A percentile compares a stretch with the other conserved stretches of the same genome.
These are phyloP conservation scores for Phylloporus rhodoxanthus DNA, from an alignment of 768 basidiomycete species.

Conservation along the genomic window DNA sequence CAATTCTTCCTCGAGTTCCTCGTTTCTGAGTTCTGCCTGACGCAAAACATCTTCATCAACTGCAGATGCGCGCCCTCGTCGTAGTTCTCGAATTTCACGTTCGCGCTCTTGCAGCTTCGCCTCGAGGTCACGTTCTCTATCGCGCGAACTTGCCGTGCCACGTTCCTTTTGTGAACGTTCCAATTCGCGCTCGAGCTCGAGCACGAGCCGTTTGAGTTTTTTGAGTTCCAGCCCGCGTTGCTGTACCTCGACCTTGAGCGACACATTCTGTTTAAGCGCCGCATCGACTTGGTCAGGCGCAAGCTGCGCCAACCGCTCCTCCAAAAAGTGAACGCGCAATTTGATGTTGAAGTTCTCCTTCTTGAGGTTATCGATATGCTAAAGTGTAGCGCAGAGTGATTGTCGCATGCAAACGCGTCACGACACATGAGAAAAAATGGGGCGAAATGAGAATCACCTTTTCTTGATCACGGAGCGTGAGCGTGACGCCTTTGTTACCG, in stretches of 20 bases:
- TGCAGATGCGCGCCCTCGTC: constrained; percentile 40
- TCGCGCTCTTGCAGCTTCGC: constrained; percentile 70
- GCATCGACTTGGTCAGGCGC: constrained; percentile 91
- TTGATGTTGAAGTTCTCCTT: constrained; percentile 98
- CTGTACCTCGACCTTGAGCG: constrained; percentile 88
- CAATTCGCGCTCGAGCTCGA: constrained; percentile 77
- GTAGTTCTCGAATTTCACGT: constrained; percentile 59
- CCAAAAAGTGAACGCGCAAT: constrained; percentile 90
- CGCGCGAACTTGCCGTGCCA: constrained; percentile 34
- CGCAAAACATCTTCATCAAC: constrained; percentile 48
- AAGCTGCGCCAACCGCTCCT: constrained; percentile 84
- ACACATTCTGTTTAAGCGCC: constrained; percentile 87
- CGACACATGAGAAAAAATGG: neutral
- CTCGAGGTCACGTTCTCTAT: constrained; percentile 71
- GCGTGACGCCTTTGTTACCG: constrained; percentile 35
- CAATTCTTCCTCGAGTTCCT: constrained; percentile 67
- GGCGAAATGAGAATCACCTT: constrained; percentile 49
- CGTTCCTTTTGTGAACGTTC: constrained; percentile 58
- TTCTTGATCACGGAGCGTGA: constrained; percentile 93
- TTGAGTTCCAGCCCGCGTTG: constrained; percentile 87
- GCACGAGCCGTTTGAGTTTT: constrained; percentile 82
- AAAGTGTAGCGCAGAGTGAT: neutral
- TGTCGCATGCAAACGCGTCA: neutral
- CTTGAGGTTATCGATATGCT: constrained; percentile 94
- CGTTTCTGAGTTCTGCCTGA: constrained; percentile 56